Percentiles rank a stretch among this genome's conserved stretches.
Evolutionary conservation across 306 rosid species (phyloP).

Genomic region (Bauhinia variegata): DNA sequence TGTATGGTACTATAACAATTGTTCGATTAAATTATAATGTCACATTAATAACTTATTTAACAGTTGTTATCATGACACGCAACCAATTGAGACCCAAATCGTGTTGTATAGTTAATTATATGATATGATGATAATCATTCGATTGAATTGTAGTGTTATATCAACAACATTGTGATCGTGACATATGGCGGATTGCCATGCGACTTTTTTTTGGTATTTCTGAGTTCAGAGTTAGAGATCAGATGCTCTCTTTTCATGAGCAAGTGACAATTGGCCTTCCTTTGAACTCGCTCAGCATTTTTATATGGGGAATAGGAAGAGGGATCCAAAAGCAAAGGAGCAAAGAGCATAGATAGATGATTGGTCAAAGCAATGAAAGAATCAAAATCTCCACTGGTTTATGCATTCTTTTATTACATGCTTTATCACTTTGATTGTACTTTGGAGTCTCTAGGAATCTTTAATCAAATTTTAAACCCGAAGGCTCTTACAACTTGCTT

Average conservation of each 20-base stretch:
- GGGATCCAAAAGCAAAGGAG: constrained; percentile 26
- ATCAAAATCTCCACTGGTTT: constrained; percentile 33
- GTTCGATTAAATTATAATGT: too few relatives aligned
- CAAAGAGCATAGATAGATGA: constrained; percentile 22
- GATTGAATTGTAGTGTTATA: too few relatives aligned
- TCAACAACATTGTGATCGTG: too few relatives aligned
- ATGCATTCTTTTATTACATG: constrained; percentile 27
- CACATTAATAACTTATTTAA: too few relatives aligned
- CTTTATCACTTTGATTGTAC: constrained; percentile 53
- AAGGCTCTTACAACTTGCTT: constrained; percentile 34
- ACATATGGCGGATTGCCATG: too few relatives aligned
- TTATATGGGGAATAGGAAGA: neutral
- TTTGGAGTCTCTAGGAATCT: constrained; percentile 38
- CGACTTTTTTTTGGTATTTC: too few relatives aligned
- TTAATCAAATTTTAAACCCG: constrained; percentile 24
- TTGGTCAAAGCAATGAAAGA: constrained; percentile 39
- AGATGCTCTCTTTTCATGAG: constrained; percentile 10
- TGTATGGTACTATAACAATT: too few relatives aligned
- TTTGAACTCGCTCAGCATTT: neutral
- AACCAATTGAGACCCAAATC: too few relatives aligned
- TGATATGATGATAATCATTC: too few relatives aligned
- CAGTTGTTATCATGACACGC: too few relatives aligned
- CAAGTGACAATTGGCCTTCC: constrained; percentile 10
- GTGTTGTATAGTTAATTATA: too few relatives aligned
- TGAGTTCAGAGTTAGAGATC: neutral